Base-by-base conservation (phyloP, 441 rosid species). In the Syzygium syzygioides region DNA sequence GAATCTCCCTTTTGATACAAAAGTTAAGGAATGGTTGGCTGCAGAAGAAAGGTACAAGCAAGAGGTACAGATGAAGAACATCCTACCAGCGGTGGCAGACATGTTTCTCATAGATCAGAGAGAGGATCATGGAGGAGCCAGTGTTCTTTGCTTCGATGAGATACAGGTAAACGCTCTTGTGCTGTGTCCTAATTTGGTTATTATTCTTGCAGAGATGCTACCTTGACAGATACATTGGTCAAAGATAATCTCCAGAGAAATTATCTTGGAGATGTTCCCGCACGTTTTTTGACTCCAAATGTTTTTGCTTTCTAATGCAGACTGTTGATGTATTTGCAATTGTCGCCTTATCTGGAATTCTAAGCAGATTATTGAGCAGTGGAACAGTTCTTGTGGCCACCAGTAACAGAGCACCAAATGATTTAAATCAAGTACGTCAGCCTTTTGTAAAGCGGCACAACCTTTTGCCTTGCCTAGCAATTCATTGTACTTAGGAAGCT, bases 371-470 rank as follows among this genome's bases (percentile, higher is more conserved):
- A 90, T 90, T 97, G 91, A 88, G 91, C 89, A 94, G 93, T 87
- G 99, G 99, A 92, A 96, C 99, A 90, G 95, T 97, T 92, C 97
- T 97, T 90, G 97, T 97, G 86, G 98, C 99, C 88, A 97, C 99
- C 87, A 96, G 99, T 94, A 97, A 97, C 85, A 93, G 99, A 88
- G 98, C 96, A 89, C 98, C 99, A 15, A 89, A 93, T 89, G 99
- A 97, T 90, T 93, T 97, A 91, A 97, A 96, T 94, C 99, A 96
- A 97, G 99, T 95, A 64, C 55, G 86, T 62, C 28, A 23, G 83
- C 83, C 83, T 71, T 37, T 71, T 71, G 52, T 28, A 37, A 71
- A 71, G 83, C n/a, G 2, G 10, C 83, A 23, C n/a, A 20, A 71
- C n/a, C 28, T 12, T 71, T 57, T 86, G 83, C 26, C 19, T 66